Percentiles rank a stretch among this genome's conserved stretches.
Conservation (phyloP, 345 rosid genomes). For the Eucalyptus regnans region DNA sequence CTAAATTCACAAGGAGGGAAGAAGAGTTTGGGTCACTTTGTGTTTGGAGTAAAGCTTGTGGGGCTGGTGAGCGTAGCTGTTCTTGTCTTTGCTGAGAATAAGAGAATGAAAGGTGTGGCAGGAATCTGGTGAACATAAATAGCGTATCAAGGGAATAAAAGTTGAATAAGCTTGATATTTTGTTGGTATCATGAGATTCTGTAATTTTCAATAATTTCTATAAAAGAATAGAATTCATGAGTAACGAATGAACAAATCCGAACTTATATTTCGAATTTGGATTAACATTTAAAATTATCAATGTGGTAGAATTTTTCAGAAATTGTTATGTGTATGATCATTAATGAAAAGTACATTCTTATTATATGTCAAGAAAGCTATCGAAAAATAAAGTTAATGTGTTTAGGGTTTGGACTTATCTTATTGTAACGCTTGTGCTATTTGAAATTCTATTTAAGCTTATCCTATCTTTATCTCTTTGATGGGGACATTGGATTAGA, state of each 20-base stretch:
- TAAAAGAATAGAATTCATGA: background rate
- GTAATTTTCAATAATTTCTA: background rate
- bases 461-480: background rate
- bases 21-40: background rate
- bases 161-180: background rate
- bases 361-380: background rate
- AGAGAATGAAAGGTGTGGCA: background rate
- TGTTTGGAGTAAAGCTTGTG: background rate
- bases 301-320: background rate
- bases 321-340: fast-evolving
- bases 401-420: background rate
- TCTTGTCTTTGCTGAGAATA: background rate
- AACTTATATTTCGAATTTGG: background rate
- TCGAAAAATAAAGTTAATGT: background rate
- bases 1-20: background rate
- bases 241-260: background rate
- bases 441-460: background rate
- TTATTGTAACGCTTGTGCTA: background rate
- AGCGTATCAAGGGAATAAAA: background rate
- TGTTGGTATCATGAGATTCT: background rate
- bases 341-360: background rate
- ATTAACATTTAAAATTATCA: background rate
- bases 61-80: background rate
- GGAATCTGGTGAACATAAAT: background rate
- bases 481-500: background rate